A percentile compares a stretch with the other conserved stretches of the same genome.
phyloP scores from a whole-genome alignment of 169 alveolate species.

The Plasmodium yoelii region DNA sequence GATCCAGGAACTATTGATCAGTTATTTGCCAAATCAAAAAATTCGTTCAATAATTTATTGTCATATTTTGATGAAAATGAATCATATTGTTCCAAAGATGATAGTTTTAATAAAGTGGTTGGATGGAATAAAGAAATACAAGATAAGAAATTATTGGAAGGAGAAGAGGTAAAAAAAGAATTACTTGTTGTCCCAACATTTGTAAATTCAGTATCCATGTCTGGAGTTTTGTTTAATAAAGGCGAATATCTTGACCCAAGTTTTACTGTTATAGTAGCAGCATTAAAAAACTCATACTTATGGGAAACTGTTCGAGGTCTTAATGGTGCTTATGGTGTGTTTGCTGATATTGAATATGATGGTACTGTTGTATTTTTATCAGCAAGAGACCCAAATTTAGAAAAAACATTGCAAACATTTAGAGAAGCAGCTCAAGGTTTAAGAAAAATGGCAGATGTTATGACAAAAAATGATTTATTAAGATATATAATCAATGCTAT shows the following conservation, averaged over 20 bases:
- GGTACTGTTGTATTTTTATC: conserved; percentile 60
- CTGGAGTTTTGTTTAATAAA: conserved; percentile 82
- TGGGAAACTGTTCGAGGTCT: conserved; percentile 84
- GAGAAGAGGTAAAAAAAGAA: conserved; percentile 39
- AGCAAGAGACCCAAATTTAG: conserved; percentile 75
- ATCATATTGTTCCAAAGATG: not conserved
- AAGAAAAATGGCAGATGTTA: conserved; percentile 73
- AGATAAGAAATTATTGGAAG: conserved; percentile 31
- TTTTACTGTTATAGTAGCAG: conserved; percentile 79
- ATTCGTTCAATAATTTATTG: conserved; percentile 38
- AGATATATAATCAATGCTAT: conserved; percentile 70
- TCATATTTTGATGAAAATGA: conserved; percentile 41
- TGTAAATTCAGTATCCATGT: conserved; percentile 85
- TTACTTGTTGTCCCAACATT: conserved; percentile 79
- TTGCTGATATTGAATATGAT: conserved; percentile 74
- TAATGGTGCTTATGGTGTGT: conserved; percentile 86
- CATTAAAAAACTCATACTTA: conserved; percentile 77
- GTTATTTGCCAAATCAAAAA: conserved; percentile 70
- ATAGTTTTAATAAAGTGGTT: not conserved
- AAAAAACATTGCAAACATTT: conserved; percentile 64
- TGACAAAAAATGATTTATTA: conserved; percentile 69
- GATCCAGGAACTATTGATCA: conserved; percentile 74
- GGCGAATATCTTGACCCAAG: conserved; percentile 79
- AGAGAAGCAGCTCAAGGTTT: conserved; percentile 69
- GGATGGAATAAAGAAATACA: conserved; percentile 75